A percentile compares a stretch with the other conserved stretches of the same genome.
Conservation (phyloP, 345 rosid genomes). For the Kandelia obovata region DNA sequence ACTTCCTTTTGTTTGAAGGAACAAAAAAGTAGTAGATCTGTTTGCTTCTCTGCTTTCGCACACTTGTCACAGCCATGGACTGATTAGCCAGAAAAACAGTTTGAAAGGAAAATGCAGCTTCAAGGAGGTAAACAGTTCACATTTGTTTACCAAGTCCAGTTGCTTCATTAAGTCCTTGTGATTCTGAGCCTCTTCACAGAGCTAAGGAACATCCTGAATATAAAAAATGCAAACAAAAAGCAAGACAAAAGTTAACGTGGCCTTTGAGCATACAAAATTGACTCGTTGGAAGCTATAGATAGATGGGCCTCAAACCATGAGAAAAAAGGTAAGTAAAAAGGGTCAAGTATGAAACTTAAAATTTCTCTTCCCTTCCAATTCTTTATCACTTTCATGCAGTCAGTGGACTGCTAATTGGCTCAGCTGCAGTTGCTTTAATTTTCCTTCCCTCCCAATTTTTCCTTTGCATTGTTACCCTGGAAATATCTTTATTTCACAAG, state of each 20-base stretch:
- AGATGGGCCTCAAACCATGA: background rate
- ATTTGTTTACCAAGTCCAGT: conserved; percentile 56
- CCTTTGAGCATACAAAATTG: background rate
- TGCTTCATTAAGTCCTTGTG: conserved; percentile 76
- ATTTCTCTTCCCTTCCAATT: background rate
- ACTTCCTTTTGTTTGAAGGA: conserved; percentile 1
- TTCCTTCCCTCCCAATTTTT: too few relatives aligned
- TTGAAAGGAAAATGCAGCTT: background rate
- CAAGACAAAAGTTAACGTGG: background rate
- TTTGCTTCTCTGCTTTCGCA: conserved; percentile 29
- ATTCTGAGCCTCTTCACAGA: conserved; percentile 87
- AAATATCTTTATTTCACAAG: background rate
- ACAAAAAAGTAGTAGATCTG: conserved; percentile 14
- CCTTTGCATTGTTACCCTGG: too few relatives aligned
- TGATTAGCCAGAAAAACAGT: conserved; percentile 19
- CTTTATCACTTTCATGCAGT: background rate
- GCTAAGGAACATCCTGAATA: conserved; percentile 67
- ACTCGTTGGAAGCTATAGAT: background rate
- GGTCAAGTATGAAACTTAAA: background rate
- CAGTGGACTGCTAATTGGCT: too few relatives aligned
- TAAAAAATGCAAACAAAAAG: conserved; percentile 8
- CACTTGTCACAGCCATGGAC: conserved; percentile 35
- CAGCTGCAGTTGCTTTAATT: too few relatives aligned
- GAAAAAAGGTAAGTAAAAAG: background rate
- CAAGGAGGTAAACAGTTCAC: conserved; percentile 16